Evolutionary conservation across 306 rosid species (phyloP), one percentile per base, ranked within the genome.

Genomic region (Citrullus amarus): DNA sequence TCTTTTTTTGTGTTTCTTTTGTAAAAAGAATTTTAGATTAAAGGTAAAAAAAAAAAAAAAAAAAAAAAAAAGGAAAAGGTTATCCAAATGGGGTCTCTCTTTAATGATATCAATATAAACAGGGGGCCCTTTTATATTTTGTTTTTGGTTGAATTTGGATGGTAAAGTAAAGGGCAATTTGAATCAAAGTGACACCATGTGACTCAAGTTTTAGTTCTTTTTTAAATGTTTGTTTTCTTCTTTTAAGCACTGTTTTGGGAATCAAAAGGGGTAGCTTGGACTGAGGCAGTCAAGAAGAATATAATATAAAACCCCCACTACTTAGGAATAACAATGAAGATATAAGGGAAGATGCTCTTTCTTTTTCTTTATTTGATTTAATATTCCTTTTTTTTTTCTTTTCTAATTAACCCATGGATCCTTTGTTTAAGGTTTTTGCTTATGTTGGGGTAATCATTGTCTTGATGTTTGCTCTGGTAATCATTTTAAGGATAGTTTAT

Each of bases 141-240:
- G 53, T 72, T 85, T 85, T 81, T 84, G 81, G 79, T 84, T 86
- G 78, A 50, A 72, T 72, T 44, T 85, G 78, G 82, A 86, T 82
- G 81, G 78, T 43, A 86, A 88, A 80, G 88, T 81, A 77, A 73
- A 82, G 28, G 89, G 28, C 25, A 53, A 83, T 76, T 77, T 83
- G 81, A 84, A 79, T 76, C 83, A 86, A 87, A 86, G 91, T 81
- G 84, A 81, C 72, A 46, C 84, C 92, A 84, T 82, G 92, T 90
- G 97, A 87, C 74, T 44, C 82, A 2, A 73, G 83, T 81, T 53
- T 16, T 44, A 18, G 59, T 5, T 15, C 1, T 30, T 53, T 48
- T 73, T 50, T 50, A 72, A 50, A 65, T 65, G 20, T 12, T 22
- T 6, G 3, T 72, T 18, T 72, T 18, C 5, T 25, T 72, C 13